phyloP scores from a whole-genome alignment of 2,329 filamentous ascomycete genomes.

The Calonectria crousiana region DNA sequence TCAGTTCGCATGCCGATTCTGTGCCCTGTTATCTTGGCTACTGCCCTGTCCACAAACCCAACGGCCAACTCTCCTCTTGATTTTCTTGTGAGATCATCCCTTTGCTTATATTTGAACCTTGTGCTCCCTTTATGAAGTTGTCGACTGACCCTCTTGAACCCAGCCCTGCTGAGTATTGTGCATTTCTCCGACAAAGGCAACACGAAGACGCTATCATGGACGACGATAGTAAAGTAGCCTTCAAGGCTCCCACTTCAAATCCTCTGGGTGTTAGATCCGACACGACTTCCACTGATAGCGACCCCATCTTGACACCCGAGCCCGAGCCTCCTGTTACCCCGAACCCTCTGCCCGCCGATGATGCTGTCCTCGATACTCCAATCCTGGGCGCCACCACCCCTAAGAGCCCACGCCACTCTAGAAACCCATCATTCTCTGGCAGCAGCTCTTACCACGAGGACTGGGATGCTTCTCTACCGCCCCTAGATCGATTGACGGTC shows the following conservation, averaged over 20 bases:
- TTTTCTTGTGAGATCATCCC: background rate
- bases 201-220: slow-evolving; percentile 41
- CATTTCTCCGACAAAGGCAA: background rate
- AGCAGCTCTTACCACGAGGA: slow-evolving; percentile 90
- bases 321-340: slow-evolving; percentile 52
- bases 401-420: slow-evolving; percentile 73
- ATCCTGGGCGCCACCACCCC: slow-evolving; percentile 60
- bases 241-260: slow-evolving; percentile 17
- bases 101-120: background rate
- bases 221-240: slow-evolving; percentile 35
- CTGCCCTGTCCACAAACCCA: background rate
- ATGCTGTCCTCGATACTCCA: slow-evolving; percentile 61
- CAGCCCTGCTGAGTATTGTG: background rate
- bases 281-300: slow-evolving; percentile 48
- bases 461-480: slow-evolving; percentile 83
- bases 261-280: slow-evolving; percentile 38
- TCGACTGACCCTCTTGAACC: background rate
- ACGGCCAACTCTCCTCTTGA: background rate
- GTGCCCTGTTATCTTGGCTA: background rate
- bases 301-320: slow-evolving; percentile 57
- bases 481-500: slow-evolving; percentile 88
- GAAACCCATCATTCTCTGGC: slow-evolving; percentile 84
- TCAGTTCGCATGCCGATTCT: slow-evolving; percentile 4
- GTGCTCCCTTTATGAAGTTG: background rate
- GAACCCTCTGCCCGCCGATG: slow-evolving; percentile 58